Evolutionary conservation across 2,329 filamentous ascomycete genomes (phyloP).

Genomic region (Tolypocladium ovalisporum): DNA sequence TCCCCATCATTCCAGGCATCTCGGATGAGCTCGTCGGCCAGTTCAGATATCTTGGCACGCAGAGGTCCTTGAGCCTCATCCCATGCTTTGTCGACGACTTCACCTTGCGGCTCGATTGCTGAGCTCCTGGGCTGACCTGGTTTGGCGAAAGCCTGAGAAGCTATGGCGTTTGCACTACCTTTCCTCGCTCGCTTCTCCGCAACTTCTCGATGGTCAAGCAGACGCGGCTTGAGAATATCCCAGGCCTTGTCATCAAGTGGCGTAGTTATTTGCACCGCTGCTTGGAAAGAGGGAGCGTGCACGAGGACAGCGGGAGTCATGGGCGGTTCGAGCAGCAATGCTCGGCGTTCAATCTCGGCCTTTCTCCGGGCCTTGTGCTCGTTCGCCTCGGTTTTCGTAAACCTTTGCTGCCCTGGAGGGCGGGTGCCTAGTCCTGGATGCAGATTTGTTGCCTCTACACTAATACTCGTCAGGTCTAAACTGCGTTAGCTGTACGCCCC

Average conservation of each 20-base stretch:
- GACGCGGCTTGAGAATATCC: slow-evolving; percentile 55
- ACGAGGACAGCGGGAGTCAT: slow-evolving; percentile 50
- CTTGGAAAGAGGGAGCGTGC: slow-evolving; percentile 64
- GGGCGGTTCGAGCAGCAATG: slow-evolving; percentile 54
- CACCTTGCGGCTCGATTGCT: slow-evolving; percentile 11
- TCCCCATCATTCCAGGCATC: slow-evolving; percentile 54
- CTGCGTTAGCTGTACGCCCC: background rate
- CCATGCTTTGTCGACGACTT: slow-evolving; percentile 57
- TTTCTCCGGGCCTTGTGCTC: slow-evolving; percentile 53
- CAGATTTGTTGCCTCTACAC: background rate
- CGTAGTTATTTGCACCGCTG: slow-evolving; percentile 57
- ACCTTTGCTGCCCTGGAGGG: slow-evolving; percentile 25
- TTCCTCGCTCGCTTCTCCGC: background rate
- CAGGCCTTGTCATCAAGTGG: slow-evolving; percentile 60
- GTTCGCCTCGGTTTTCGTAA: slow-evolving; percentile 51
- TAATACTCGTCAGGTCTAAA: background rate
- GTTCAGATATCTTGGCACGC: slow-evolving; percentile 50
- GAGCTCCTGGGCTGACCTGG: background rate
- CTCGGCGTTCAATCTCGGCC: slow-evolving; percentile 62
- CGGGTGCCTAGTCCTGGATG: background rate
- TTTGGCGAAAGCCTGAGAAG: background rate
- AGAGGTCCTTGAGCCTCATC: slow-evolving; percentile 59
- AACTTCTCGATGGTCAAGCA: slow-evolving; percentile 51
- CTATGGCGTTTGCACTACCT: too few species aligned
- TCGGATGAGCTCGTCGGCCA: slow-evolving; percentile 60